Evolutionary conservation across 2,329 filamentous ascomycete genomes (phyloP).

Genomic region (Paramyrothecium roridum): DNA sequence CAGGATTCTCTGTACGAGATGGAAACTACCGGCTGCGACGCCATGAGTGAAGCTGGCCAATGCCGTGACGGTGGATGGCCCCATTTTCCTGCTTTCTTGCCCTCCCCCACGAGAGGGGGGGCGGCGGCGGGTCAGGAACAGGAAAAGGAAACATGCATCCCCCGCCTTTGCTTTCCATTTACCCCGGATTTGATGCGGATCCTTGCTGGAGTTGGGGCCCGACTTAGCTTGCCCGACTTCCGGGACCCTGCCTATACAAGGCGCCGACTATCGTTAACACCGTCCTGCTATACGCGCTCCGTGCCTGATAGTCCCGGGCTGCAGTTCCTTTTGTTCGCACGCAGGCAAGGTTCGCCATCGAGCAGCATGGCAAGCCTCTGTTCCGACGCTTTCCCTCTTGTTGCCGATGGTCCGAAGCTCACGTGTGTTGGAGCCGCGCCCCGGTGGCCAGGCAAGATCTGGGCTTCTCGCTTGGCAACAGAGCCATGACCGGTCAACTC

Average conservation of each 20-base stretch:
- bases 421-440: not conserved
- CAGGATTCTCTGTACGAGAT: not conserved
- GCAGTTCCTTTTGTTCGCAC: too few relatives aligned
- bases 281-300: not conserved
- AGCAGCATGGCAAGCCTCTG: not conserved
- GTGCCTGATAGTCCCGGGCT: not conserved
- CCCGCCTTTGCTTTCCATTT: not conserved
- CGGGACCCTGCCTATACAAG: not conserved
- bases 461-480: not conserved
- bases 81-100: not conserved
- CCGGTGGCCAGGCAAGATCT: not conserved
- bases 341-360: not conserved
- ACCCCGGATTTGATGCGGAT: not conserved
- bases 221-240: not conserved
- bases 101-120: not conserved
- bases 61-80: not conserved
- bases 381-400: not conserved
- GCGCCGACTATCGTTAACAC: not conserved
- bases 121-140: not conserved
- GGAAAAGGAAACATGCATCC: not conserved
- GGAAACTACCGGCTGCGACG: not conserved
- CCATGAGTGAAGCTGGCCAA: not conserved
- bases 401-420: not conserved
- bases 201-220: not conserved
- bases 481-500: not conserved